Evolutionary conservation across 2,329 filamentous ascomycete genomes (phyloP).

Genomic region (Diaporthe longicolla): DNA sequence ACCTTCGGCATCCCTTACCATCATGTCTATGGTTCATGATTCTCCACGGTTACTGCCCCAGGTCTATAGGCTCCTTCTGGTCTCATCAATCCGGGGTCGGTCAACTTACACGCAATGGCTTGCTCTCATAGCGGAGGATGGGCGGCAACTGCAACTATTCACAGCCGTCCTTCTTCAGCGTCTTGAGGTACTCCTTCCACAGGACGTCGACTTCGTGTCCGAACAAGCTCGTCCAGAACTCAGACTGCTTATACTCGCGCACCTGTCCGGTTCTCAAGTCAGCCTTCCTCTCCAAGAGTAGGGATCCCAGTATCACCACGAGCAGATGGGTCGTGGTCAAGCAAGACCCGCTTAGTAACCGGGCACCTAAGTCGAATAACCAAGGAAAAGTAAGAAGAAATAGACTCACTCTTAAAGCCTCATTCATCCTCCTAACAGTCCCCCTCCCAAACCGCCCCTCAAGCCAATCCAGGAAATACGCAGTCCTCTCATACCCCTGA

Average conservation of each 20-base stretch:
- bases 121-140: no score
- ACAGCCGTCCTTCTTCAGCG: slow-evolving; percentile 44
- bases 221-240: slow-evolving; percentile 78
- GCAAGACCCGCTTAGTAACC: no score
- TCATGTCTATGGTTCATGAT: neutral
- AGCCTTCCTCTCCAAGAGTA: neutral
- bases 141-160: slow-evolving; percentile 25
- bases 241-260: slow-evolving; percentile 71
- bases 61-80: neutral
- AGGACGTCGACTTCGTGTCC: slow-evolving; percentile 76
- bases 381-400: no score
- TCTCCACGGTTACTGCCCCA: neutral
- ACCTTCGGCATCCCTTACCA: neutral
- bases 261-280: neutral
- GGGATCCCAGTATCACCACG: neutral
- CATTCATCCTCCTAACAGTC: slow-evolving; percentile 76
- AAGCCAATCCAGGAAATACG: slow-evolving; percentile 90
- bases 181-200: slow-evolving; percentile 79
- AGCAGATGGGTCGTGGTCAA: no score
- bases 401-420: slow-evolving; percentile 69
- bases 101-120: neutral
- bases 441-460: slow-evolving; percentile 75
- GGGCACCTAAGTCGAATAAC: neutral
- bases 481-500: slow-evolving; percentile 89
- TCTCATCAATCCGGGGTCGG: no score